Evolutionary conservation across 257 asterid species (phyloP), one percentile per base, ranked within the genome.

Genomic region (Leptodermis oblonga): DNA sequence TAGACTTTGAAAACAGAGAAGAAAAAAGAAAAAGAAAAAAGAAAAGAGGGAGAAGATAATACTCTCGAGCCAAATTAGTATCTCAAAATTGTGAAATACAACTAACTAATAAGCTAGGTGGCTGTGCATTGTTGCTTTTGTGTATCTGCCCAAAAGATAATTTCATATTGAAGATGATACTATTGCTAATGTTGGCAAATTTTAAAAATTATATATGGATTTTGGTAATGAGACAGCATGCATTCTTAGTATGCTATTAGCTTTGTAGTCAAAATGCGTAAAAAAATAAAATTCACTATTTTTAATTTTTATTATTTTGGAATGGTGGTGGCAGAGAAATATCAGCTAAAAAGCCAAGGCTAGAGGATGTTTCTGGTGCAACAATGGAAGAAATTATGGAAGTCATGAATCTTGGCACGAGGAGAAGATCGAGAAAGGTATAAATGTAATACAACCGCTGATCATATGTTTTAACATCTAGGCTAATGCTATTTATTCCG

Each of bases 361-460:
- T 79, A 74, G 97, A 82, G 74, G 90, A 83, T 63, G 46, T 39
- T 68, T 65, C 70, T 67, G 90, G 86, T 74, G 95, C 89, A 13
- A 84, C 74, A 42, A 79, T 82, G 41, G 90, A 87, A 34, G 96
- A 92, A 74, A 75, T 92, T 55, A 74, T 87, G 92, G 97, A 89
- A 80, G 80, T 81, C 70, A 85, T 92, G 92, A 86, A 77, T 76
- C 86, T 65, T 55, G 87, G 94, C 65, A 73, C 56, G 77, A 74
- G 86, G 81, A 87, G 72, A 81, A 87, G 75, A 82, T 89, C 90
- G 34, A 86, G 70, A 83, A 89, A 83, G 96, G 97, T 91, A 65
- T 54, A 71, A 48, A n/a, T 33, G 53, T 54, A 43, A 5, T 60
- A 14, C 65, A 20, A 17, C 39, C 43, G 7, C 13, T 60, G n/a